Evolutionary conservation across 176 grass and related monocot genomes (phyloP).

Genomic region (Eremochloa ophiuroides): DNA sequence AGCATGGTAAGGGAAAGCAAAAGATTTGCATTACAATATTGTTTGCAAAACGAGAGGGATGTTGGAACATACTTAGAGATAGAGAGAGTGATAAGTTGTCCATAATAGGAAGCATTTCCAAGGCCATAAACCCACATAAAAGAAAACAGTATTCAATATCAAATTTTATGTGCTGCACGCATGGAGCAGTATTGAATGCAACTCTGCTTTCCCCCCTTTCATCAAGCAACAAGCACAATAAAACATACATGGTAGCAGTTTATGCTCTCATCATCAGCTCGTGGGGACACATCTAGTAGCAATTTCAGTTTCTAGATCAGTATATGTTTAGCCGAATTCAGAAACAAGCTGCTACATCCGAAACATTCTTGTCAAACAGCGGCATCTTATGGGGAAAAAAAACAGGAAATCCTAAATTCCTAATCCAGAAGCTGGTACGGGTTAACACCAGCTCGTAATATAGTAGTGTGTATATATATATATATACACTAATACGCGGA

Average conservation of each 20-base stretch:
- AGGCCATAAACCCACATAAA: not conserved
- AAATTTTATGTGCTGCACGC: not conserved
- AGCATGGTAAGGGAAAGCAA: not conserved
- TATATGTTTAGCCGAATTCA: not conserved
- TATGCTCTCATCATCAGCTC: not conserved
- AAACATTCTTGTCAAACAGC: not conserved
- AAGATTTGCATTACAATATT: not conserved
- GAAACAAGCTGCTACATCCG: not conserved
- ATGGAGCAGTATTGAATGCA: constrained; percentile 8
- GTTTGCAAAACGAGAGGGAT: not conserved
- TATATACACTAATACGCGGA: too few species aligned
- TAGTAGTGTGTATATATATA: too few species aligned
- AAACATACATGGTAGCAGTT: not conserved
- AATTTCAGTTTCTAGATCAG: not conserved
- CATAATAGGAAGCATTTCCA: not conserved
- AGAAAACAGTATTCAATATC: not conserved
- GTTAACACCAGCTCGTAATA: not conserved
- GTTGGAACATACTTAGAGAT: not conserved
- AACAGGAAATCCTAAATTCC: not conserved
- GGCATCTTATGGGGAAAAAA: not conserved
- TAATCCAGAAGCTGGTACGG: not conserved
- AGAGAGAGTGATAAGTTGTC: too few species aligned
- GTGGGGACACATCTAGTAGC: not conserved
- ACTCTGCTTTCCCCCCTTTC: not conserved
- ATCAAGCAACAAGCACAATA: constrained; percentile 7